Percentiles rank a stretch among this genome's conserved stretches.
These are phyloP conservation scores for Exophiala xenobiotica DNA, from an alignment of 2,329 filamentous ascomycete genomes.

Conservation along the genomic window DNA sequence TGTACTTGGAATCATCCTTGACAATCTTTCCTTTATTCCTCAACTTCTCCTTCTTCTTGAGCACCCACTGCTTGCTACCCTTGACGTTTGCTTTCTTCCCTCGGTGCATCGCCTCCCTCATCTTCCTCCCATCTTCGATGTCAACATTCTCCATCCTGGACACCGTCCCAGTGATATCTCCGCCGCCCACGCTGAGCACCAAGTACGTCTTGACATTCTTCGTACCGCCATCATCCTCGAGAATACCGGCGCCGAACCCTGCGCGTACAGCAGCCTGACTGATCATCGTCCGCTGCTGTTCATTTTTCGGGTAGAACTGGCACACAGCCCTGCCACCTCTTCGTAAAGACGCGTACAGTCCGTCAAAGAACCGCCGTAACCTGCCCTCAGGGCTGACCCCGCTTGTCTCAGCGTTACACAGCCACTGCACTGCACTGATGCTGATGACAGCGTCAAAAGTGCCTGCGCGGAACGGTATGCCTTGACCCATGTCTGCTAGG, in stretches of 20 bases:
- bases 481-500: constrained; percentile 91
- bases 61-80: constrained; percentile 52
- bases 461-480: constrained; percentile 87
- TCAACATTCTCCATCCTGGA: constrained; percentile 85
- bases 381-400: constrained; percentile 72
- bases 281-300: constrained; percentile 88
- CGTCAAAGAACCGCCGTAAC: constrained; percentile 84
- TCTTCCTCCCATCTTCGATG: constrained; percentile 67
- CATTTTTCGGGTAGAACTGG: constrained; percentile 98
- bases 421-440: constrained; percentile 96
- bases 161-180: constrained; percentile 89
- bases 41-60: constrained; percentile 81
- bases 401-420: constrained; percentile 80
- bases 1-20: constrained; percentile 89
- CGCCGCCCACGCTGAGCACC: constrained; percentile 83
- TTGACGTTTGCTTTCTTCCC: constrained; percentile 50
- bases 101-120: constrained; percentile 43
- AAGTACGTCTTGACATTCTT: constrained; percentile 98
- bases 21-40: constrained; percentile 92
- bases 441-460: constrained; percentile 93
- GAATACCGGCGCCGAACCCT: constrained; percentile 88
- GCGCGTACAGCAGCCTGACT: constrained; percentile 85
- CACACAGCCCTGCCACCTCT: constrained; percentile 88
- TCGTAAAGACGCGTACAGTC: constrained; percentile 78
- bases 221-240: constrained; percentile 93